Evolutionary conservation across 345 rosid genomes (phyloP).

Genomic region (Adansonia digitata): DNA sequence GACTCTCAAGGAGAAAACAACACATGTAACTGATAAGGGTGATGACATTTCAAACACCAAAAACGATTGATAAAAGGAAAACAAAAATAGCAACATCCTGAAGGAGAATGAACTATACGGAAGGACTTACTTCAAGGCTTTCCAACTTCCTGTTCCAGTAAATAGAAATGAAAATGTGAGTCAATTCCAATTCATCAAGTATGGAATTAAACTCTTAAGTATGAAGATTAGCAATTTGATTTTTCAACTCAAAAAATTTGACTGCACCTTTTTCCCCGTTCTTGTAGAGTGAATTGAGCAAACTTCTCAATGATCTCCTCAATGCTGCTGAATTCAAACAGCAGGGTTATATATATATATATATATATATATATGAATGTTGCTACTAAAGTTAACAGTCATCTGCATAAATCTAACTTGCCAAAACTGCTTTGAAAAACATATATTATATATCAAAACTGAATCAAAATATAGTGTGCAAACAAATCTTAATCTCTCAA

Average conservation of each 20-base stretch:
- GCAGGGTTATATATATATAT: neutral
- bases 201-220: constrained; percentile 3
- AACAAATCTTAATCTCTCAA: neutral
- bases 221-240: neutral
- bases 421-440: neutral
- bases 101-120: neutral
- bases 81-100: neutral
- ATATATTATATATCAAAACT: neutral
- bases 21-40: constrained; percentile 10
- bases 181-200: neutral
- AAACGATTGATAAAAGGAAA: neutral
- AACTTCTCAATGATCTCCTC: constrained; percentile 77
- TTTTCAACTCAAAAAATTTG: neutral
- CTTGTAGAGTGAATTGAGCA: constrained; percentile 74
- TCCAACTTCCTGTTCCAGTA: constrained; percentile 69
- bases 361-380: neutral
- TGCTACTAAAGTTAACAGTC: neutral
- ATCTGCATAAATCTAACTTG: neutral
- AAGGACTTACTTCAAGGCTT: constrained; percentile 75
- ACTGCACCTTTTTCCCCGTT: constrained; percentile 66
- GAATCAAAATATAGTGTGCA: neutral
- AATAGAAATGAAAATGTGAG: constrained; percentile 9
- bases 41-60: neutral
- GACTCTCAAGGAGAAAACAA: constrained; percentile 28
- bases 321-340: constrained; percentile 37